phyloP scores from a whole-genome alignment of 2,329 filamentous ascomycete species.

The Mollisia scopiformis region DNA sequence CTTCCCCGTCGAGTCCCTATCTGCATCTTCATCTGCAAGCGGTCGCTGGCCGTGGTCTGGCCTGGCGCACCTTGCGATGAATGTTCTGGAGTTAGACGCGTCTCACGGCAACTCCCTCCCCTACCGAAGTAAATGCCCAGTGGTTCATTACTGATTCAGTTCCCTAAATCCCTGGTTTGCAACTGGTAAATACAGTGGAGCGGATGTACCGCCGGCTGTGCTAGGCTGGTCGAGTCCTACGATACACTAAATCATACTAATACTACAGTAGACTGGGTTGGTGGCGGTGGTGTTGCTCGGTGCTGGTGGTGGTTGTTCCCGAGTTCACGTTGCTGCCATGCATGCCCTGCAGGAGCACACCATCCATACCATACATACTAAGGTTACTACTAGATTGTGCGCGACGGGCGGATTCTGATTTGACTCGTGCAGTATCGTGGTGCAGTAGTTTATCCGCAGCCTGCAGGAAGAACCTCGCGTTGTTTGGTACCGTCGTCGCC shows the following conservation, averaged over 20 bases:
- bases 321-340: slow-evolving; percentile 17
- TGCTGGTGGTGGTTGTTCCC: no score
- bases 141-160: no score
- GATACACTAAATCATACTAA: no score
- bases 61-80: not conserved
- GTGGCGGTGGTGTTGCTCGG: no score
- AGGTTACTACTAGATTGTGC: slow-evolving; percentile 17
- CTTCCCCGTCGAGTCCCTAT: no score
- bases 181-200: no score
- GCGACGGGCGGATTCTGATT: slow-evolving; percentile 20
- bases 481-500: slow-evolving; percentile 15
- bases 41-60: not conserved
- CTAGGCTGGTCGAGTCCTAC: no score
- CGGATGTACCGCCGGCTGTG: no score
- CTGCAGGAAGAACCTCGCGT: slow-evolving; percentile 16
- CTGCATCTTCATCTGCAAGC: not conserved
- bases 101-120: not conserved
- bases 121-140: no score
- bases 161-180: no score
- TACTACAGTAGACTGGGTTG: no score
- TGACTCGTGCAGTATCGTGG: slow-evolving; percentile 24
- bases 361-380: no score
- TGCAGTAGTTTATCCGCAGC: slow-evolving; percentile 30
- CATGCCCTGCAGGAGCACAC: slow-evolving; percentile 24
- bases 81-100: slow-evolving; percentile 2